These are phyloP conservation scores for Xylaria arbuscula DNA, from an alignment of 2,329 filamentous ascomycete species.

Conservation along the genomic window DNA sequence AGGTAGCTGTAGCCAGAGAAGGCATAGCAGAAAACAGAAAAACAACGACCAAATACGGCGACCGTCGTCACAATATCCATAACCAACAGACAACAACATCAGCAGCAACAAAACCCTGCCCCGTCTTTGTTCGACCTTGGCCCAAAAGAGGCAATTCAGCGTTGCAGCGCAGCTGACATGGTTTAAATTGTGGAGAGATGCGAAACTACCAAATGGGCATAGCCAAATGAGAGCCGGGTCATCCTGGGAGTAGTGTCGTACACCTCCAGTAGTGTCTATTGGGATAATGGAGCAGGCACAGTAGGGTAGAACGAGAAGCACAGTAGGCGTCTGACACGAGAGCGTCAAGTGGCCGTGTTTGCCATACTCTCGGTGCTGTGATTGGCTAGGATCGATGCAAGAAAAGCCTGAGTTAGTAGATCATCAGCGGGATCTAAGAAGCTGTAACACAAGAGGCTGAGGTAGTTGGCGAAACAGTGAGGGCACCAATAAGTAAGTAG, in stretches of 20 bases:
- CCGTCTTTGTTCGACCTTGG: slow-evolving; percentile 5
- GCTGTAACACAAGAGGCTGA: slow-evolving; percentile 35
- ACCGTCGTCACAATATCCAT: slow-evolving; percentile 23
- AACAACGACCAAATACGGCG: slow-evolving; percentile 20
- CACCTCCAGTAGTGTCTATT: not conserved
- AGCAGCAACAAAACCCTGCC: slow-evolving; percentile 25
- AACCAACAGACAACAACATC: slow-evolving; percentile 17
- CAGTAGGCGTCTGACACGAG: not conserved
- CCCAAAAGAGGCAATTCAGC: slow-evolving; percentile 23
- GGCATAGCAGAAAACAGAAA: slow-evolving; percentile 18
- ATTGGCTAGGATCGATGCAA: slow-evolving; percentile 20
- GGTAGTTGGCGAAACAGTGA: not conserved
- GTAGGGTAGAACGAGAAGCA: not conserved
- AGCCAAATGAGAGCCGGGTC: slow-evolving; percentile 26
- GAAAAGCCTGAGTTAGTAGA: slow-evolving; percentile 29
- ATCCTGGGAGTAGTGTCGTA: slow-evolving; percentile 1
- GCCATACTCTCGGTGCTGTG: slow-evolving; percentile 4
- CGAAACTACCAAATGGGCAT: slow-evolving; percentile 27
- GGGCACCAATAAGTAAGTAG: slow-evolving; percentile 9
- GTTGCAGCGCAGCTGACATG: slow-evolving; percentile 34
- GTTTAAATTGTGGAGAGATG: slow-evolving; percentile 36
- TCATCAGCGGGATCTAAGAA: slow-evolving; percentile 27
- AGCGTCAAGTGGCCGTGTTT: slow-evolving; percentile 3
- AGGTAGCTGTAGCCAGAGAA: not conserved
- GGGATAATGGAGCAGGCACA: not conserved